These are phyloP conservation scores for Rutstroemia sp. DNA, from an alignment of 2,329 filamentous ascomycete species.

Conservation along the genomic window DNA sequence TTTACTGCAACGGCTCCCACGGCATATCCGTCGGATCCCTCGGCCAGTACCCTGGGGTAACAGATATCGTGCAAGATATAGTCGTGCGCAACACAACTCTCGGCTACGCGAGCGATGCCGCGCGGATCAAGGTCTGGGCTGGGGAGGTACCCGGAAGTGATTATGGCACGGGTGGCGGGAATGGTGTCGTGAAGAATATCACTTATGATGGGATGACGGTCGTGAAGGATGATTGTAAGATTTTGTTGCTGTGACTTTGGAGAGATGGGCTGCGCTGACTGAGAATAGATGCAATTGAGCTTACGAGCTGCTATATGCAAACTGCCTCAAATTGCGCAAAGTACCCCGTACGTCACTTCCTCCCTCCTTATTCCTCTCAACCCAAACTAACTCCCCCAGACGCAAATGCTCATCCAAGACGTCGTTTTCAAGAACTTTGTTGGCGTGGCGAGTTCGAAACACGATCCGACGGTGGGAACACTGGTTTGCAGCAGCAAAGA, in stretches of 20 bases:
- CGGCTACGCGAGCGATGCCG: slow-evolving; percentile 46
- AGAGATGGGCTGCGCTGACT: background rate
- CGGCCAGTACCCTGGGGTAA: slow-evolving; percentile 43
- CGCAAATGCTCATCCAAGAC: slow-evolving; percentile 42
- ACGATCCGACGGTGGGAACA: slow-evolving; percentile 36
- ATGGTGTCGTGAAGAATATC: slow-evolving; percentile 52
- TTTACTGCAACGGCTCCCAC: slow-evolving; percentile 39
- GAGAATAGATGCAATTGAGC: slow-evolving; percentile 11
- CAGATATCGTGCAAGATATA: slow-evolving; percentile 44
- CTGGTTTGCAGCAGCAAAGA: slow-evolving; percentile 38
- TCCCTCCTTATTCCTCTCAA: background rate
- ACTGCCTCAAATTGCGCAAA: slow-evolving; percentile 51
- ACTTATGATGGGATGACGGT: slow-evolving; percentile 51
- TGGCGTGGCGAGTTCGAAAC: slow-evolving; percentile 37
- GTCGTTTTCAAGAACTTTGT: slow-evolving; percentile 36
- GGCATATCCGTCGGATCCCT: slow-evolving; percentile 50
- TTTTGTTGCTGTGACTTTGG: background rate
- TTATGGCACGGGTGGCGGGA: slow-evolving; percentile 48
- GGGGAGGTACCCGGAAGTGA: slow-evolving; percentile 37
- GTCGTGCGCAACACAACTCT: slow-evolving; percentile 36
- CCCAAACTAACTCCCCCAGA: slow-evolving; percentile 6
- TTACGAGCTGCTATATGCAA: slow-evolving; percentile 51
- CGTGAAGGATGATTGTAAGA: slow-evolving; percentile 44
- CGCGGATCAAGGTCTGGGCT: slow-evolving; percentile 58
- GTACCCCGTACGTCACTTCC: slow-evolving; percentile 38